Percentiles rank a stretch among this genome's conserved stretches.
Conservation (phyloP, 2,329 filamentous ascomycete genomes). For the Aspergillus pseudotamarii region DNA sequence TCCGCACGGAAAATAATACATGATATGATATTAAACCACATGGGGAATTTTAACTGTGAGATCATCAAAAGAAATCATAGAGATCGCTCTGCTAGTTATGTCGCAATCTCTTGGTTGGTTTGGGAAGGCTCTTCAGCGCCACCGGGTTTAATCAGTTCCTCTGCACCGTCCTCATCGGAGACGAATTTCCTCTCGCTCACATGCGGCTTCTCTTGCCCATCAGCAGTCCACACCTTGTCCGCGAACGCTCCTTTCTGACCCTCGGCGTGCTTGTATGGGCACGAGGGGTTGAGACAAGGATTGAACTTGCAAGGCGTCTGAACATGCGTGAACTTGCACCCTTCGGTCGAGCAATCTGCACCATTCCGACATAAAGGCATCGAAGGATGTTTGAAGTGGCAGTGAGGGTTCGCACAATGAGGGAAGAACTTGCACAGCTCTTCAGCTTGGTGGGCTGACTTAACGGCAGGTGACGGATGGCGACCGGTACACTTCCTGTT, state of each 20-base stretch:
- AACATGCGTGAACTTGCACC: slow-evolving; percentile 89
- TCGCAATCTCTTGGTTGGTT: slow-evolving; percentile 32
- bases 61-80: slow-evolving; percentile 3
- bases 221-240: slow-evolving; percentile 88
- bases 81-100: slow-evolving; percentile 22
- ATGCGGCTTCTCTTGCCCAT: slow-evolving; percentile 58
- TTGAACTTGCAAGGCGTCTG: slow-evolving; percentile 85
- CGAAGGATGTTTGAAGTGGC: slow-evolving; percentile 84
- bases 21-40: slow-evolving; percentile 17
- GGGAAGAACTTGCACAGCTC: slow-evolving; percentile 90
- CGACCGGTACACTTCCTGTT: slow-evolving; percentile 91
- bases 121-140: slow-evolving; percentile 31
- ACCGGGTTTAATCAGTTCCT: slow-evolving; percentile 73
- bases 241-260: slow-evolving; percentile 83
- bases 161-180: slow-evolving; percentile 61
- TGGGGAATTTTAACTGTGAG: slow-evolving; percentile 9
- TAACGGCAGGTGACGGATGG: slow-evolving; percentile 87
- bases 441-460: slow-evolving; percentile 75
- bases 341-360: slow-evolving; percentile 76
- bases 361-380: slow-evolving; percentile 91
- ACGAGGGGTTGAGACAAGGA: slow-evolving; percentile 86
- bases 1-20: slow-evolving; percentile 30
- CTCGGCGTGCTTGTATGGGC: slow-evolving; percentile 85
- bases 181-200: slow-evolving; percentile 90
- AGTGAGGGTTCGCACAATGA: slow-evolving; percentile 84